Conservation (phyloP, 2,329 filamentous ascomycete species). For the Pseudocercospora pini-densiflorae region DNA sequence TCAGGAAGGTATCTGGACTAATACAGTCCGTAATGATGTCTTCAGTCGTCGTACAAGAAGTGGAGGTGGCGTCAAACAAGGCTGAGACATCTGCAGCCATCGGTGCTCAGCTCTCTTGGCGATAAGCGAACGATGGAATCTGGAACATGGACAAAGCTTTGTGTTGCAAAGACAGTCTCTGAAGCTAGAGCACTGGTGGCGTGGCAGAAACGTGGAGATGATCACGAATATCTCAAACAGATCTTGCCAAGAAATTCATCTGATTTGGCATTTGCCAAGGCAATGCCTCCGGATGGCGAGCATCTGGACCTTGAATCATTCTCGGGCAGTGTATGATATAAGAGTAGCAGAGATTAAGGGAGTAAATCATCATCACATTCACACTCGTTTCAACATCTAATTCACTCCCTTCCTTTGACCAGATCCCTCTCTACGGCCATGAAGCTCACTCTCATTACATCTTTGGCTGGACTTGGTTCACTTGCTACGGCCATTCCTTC, state of each 20-base stretch:
- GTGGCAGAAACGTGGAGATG: conserved; percentile 5
- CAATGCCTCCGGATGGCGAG: not conserved
- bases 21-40: not conserved
- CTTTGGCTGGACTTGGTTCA: not conserved
- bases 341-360: not conserved
- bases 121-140: not conserved
- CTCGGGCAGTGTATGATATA: not conserved
- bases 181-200: not conserved
- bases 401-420: not conserved
- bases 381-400: conserved; percentile 4
- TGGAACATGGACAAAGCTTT: conserved; percentile 3
- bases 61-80: not conserved
- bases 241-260: not conserved
- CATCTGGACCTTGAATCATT: not conserved
- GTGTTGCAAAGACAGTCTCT: conserved; percentile 8
- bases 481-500: not conserved
- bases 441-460: conserved; percentile 2
- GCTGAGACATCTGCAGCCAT: conserved; percentile 2
- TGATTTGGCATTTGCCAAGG: conserved; percentile 2
- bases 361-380: not conserved
- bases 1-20: not conserved
- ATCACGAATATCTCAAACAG: conserved; percentile 4
- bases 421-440: not conserved
- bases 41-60: not conserved
- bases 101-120: not conserved